Evolutionary conservation across 1,284 basidiomycete genomes (phyloP), one percentile per base, ranked within the genome.

Genomic region (Gomphus sp.): DNA sequence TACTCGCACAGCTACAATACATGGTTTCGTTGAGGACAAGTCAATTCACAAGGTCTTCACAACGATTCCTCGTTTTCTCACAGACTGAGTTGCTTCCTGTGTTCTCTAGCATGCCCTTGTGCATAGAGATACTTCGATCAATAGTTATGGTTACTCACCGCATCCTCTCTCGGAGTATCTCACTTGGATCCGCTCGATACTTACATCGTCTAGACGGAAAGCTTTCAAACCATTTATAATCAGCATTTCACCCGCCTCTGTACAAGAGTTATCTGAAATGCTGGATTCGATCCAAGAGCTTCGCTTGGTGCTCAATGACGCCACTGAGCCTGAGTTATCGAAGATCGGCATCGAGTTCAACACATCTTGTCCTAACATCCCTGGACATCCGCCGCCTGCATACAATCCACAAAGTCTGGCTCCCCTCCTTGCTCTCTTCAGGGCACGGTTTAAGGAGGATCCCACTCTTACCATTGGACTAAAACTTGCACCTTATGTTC

Each of bases 101-200:
- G 50, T 50, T n/a, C 49, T 36, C 45, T 18, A 59, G 58, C 52
- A 59, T 39, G 58, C 58, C 8, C 39, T 64, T 78, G 33, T 71
- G 69, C 22, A 71, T 73, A 16, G 68, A 74, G 3, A 65, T 75
- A 25, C 85, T 16, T 82, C 87, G 10, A 66, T 90, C 60, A 91
- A 92, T 67, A 86, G 85, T 1, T 91, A 87, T 67, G 89, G 88
- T 28, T 92, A 91, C 71, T 90, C 87, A 9, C 90, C 89, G 0
- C 75, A 85, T 65, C 81, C 86, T 4, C 74, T 92, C 34, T 66
- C 74, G 11, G 66, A 69, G 31, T 92, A 91, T 70, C 66, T 90
- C 44, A 69, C 68, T 54, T 89, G 85, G 84, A 73, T 88, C 43
- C 74, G 79, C 53, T 62, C 69, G 11, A 74, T 89, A 58, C 72